Percentiles rank a stretch among this genome's conserved stretches.
These are phyloP conservation scores for Saururus chinensis DNA, from an alignment of 164 flowering plant genomes.

Conservation along the genomic window DNA sequence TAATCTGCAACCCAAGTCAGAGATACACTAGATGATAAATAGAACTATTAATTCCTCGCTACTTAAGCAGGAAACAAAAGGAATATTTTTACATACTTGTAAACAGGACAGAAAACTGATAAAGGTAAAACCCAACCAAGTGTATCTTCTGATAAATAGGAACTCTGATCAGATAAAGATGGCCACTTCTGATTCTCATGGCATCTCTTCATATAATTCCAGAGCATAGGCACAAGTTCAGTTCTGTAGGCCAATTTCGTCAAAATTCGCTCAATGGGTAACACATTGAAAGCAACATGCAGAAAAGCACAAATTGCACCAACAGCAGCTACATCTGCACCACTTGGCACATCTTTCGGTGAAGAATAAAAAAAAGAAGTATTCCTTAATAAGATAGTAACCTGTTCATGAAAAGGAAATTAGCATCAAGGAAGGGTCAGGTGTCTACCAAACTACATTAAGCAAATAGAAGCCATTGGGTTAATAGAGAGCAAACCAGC, in stretches of 20 bases:
- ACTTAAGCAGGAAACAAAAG: neutral
- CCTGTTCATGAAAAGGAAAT: slow-evolving; percentile 33
- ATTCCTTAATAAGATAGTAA: slow-evolving; percentile 52
- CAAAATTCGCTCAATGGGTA: slow-evolving; percentile 72
- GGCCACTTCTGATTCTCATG: slow-evolving; percentile 76
- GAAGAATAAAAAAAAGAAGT: slow-evolving; percentile 25
- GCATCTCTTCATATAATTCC: slow-evolving; percentile 87
- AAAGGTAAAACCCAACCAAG: slow-evolving; percentile 93
- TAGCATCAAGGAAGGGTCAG: neutral
- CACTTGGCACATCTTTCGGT: slow-evolving; percentile 23
- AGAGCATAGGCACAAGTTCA: slow-evolving; percentile 76
- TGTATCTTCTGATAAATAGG: slow-evolving; percentile 50
- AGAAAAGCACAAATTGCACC: slow-evolving; percentile 81
- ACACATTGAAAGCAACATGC: slow-evolving; percentile 59
- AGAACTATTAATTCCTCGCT: neutral
- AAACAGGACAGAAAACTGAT: slow-evolving; percentile 90
- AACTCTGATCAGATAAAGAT: slow-evolving; percentile 41
- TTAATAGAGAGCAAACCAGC: slow-evolving; percentile 39
- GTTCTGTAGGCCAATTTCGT: slow-evolving; percentile 88
- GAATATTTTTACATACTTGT: slow-evolving; percentile 48
- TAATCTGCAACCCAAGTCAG: neutral
- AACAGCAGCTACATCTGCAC: slow-evolving; percentile 60
- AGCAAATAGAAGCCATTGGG: neutral
- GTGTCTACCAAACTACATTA: neutral
- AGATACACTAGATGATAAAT: neutral